Base-by-base conservation (phyloP, 306 rosid genomes). In the Ammopiptanthus mongolicus region DNA sequence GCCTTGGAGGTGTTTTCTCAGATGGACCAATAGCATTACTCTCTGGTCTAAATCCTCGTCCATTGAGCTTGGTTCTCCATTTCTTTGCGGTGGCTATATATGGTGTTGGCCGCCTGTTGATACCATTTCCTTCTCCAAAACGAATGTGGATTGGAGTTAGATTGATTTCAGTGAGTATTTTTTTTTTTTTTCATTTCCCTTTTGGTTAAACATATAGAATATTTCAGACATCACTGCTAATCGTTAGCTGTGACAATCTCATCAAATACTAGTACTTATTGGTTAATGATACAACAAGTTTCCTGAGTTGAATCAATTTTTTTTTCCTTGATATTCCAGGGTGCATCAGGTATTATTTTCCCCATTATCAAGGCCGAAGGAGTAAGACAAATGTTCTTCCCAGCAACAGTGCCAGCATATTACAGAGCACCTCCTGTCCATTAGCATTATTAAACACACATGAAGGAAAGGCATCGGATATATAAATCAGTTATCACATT, bases 311-410 rank as follows among this genome's bases (percentile, higher is more conserved):
- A 29, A 57, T 59, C 36, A 50, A 37, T 6, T 28, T 12, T 9
- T 14, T 9, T 33, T 22, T 6, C 8, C 37, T 7, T 75, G 76
- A 6, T 65, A 56, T 64, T 58, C 0, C 81, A 91, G 96, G 87
- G 84, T 63, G 98, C 98, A 68, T 76, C 97, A 48, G 89, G 90
- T 9, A 91, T 93, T 1, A 89, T 93, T 41, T 87, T 91, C 79
- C 98, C 98, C 1, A 93, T 93, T 5, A 83, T 91, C 34, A 87
- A 86, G 76, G 93, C 85, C 23, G 98, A 93, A 88, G 98, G 98
- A 79, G 89, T 93, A 0, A 85, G 93, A 75, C 91, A 93, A 59
- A 91, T 89, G 97, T 89, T 93, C 77, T 93, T 93, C 46, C 98
- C 98, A 5, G 80, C 50, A 72, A 87, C 89, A 13, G 87, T 90